phyloP scores from a whole-genome alignment of 1,284 basidiomycete species.

The Fomes fomentarius region DNA sequence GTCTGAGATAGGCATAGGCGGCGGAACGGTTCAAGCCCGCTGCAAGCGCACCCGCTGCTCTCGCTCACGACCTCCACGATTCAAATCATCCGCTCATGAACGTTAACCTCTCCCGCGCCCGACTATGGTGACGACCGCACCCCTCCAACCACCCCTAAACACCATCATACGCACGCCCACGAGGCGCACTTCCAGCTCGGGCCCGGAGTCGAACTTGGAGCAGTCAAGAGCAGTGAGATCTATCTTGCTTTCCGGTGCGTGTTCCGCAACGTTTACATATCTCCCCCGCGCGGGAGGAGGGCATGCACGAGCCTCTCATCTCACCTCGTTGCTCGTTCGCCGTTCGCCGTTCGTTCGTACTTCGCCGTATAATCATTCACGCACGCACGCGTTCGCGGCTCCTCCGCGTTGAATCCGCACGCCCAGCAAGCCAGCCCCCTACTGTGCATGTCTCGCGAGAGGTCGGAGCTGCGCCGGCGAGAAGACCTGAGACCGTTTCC shows the following conservation, averaged over 20 bases:
- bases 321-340: conserved; percentile 13
- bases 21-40: too few relatives aligned
- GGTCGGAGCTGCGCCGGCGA: too few relatives aligned
- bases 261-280: conserved; percentile 18
- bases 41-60: too few relatives aligned
- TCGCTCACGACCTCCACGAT: conserved; percentile 16
- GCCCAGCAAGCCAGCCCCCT: too few relatives aligned
- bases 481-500: not conserved
- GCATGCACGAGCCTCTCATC: conserved; percentile 6
- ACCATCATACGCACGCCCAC: conserved; percentile 1
- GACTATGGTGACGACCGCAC: conserved; percentile 13
- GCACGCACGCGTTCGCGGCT: not conserved
- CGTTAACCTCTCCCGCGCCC: not conserved
- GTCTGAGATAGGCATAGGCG: too few relatives aligned
- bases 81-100: conserved; percentile 12
- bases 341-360: not conserved
- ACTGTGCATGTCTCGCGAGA: too few relatives aligned
- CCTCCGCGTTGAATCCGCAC: too few relatives aligned
- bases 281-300: not conserved
- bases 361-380: too few relatives aligned
- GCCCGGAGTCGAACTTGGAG: conserved; percentile 8
- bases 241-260: conserved; percentile 26
- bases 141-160: not conserved
- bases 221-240: conserved; percentile 19
- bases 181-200: conserved; percentile 11